These are phyloP conservation scores for Spatholobus suberectus DNA, from an alignment of 306 rosid species.

Conservation along the genomic window DNA sequence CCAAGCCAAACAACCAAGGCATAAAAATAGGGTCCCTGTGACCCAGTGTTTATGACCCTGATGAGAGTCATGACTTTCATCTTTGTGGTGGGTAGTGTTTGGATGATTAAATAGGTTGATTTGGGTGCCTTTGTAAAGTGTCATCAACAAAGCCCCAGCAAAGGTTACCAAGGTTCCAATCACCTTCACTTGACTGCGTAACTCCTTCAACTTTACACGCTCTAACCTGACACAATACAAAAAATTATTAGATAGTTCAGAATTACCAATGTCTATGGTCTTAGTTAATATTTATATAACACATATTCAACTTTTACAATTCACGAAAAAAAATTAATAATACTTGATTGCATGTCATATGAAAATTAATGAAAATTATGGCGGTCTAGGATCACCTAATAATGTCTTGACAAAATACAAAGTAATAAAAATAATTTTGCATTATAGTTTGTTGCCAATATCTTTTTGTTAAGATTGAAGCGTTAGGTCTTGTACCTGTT, in stretches of 20 bases:
- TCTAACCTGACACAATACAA: conserved; percentile 38
- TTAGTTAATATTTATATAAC: too few relatives aligned
- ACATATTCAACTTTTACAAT: too few relatives aligned
- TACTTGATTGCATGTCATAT: too few relatives aligned
- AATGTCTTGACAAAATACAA: too few relatives aligned
- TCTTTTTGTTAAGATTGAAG: neutral
- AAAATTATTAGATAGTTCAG: too few relatives aligned
- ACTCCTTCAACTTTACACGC: conserved; percentile 50
- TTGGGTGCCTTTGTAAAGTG: conserved; percentile 70
- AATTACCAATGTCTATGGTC: too few relatives aligned
- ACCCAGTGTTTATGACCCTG: conserved; percentile 41
- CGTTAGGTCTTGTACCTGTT: neutral
- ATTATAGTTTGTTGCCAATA: neutral
- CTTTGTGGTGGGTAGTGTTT: conserved; percentile 15
- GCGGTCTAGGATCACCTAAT: too few relatives aligned
- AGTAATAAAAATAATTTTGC: neutral
- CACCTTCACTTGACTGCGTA: conserved; percentile 63
- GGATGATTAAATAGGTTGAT: conserved; percentile 47
- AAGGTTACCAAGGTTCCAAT: conserved; percentile 54
- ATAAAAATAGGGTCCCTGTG: conserved; percentile 37
- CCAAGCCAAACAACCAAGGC: conserved; percentile 43
- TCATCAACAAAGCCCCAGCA: conserved; percentile 69
- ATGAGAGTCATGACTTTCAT: neutral
- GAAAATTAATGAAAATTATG: too few relatives aligned
- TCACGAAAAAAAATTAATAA: too few relatives aligned